Evolutionary conservation across 2,329 filamentous ascomycete species (phyloP).

Genomic region (Cryphonectria parasitica): DNA sequence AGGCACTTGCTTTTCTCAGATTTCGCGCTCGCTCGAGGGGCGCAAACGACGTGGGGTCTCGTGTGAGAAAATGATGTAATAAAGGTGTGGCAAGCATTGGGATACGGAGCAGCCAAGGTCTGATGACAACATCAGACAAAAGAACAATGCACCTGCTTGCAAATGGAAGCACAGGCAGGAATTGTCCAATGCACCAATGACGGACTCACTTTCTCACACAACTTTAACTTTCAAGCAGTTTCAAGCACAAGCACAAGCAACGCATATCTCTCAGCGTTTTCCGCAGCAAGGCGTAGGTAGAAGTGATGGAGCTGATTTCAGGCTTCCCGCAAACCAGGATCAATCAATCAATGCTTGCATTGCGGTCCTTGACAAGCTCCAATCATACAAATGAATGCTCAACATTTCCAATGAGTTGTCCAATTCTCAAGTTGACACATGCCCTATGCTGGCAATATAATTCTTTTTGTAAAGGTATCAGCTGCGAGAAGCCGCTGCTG

Average conservation of each 20-base stretch:
- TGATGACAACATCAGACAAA: background rate
- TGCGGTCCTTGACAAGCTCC: background rate
- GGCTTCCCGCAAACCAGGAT: background rate
- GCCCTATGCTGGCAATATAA: background rate
- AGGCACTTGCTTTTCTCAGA: background rate
- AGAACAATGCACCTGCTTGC: background rate
- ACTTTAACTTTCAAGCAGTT: too few species aligned
- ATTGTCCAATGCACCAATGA: background rate
- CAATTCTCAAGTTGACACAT: background rate
- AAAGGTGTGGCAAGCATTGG: background rate
- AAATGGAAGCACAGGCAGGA: background rate
- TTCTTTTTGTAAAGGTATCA: background rate
- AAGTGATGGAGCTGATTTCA: too few species aligned
- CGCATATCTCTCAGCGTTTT: too few species aligned
- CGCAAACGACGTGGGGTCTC: background rate
- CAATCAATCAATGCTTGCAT: background rate
- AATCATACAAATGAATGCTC: background rate
- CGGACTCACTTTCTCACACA: too few species aligned
- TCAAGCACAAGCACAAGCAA: too few species aligned
- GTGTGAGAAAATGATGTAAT: background rate
- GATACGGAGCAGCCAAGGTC: background rate
- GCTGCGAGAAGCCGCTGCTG: background rate
- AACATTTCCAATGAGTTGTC: background rate
- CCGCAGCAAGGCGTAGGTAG: too few species aligned
- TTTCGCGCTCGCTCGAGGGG: background rate